Evolutionary conservation across 2,329 filamentous ascomycete genomes (phyloP), one percentile per base, ranked within the genome.

Genomic region (Curvularia sp.): DNA sequence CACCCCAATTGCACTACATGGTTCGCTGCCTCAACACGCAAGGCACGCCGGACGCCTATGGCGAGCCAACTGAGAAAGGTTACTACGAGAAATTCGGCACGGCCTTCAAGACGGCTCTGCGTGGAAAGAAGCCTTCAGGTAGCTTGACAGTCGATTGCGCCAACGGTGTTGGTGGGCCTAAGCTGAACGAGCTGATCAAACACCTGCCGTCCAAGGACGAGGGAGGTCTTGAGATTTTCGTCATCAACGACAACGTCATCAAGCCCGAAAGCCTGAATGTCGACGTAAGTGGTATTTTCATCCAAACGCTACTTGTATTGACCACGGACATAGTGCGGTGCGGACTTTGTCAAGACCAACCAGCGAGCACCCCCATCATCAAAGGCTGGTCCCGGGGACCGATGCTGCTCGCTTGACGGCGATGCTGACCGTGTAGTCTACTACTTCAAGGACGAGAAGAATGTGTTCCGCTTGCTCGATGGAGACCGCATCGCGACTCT

Each of bases 1-100:
- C 95, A 3, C 95, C 95, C n/a, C 95, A 98, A 80, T 85, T 99
- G 57, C 95, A 99, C 82, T 99, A 99, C 80, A 84, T 98, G 64
- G 94, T 94, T 30, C 91, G 95, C 65, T 96, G 93, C 78, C 86
- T 93, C 80, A 99, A 99, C 81, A 98, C 94, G 1, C 86, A 95
- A 70, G 91, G 90, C 60, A 96, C 92, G 2, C 89, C 90, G 55
- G 89, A 93, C 68, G 86, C 92, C 18, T 99, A 98, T 74, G 95
- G 95, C 56, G 88, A 92, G 74, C 86, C 92, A 52, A 96, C 90
- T 61, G 94, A 98, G 81, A 83, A 87, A 57, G 95, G 95, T 34
- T 99, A 99, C 81, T 98, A 98, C 78, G 86, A 95, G 80, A 99
- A 99, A 83, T 86, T 97, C 53, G 86, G 87, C 39, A 84, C 87